A percentile compares a stretch with the other conserved stretches of the same genome.
Conservation (phyloP, 139 green algal genomes). For the Coelastrella sp. region DNA sequence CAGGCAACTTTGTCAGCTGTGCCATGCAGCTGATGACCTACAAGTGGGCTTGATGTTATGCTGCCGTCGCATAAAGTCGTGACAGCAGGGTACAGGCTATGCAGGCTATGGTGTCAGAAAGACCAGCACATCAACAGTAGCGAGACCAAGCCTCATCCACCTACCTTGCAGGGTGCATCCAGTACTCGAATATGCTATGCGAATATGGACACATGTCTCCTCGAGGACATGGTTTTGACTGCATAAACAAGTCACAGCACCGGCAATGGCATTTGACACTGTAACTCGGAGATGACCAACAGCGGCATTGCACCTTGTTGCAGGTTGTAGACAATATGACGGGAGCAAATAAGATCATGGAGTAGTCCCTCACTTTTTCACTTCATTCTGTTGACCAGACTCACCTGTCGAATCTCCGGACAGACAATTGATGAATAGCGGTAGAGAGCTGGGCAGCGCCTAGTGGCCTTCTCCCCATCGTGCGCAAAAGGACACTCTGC, state of each 20-base stretch:
- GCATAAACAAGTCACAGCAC: background rate
- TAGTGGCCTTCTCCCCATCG: constrained; percentile 40
- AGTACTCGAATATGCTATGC: constrained; percentile 91
- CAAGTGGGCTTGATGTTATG: no score
- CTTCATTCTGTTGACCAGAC: background rate
- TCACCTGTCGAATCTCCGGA: constrained; percentile 34
- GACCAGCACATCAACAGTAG: background rate
- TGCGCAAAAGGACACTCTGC: constrained; percentile 43
- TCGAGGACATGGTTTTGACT: constrained; percentile 47
- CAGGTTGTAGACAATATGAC: no score
- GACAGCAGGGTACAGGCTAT: no score
- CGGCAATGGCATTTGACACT: background rate
- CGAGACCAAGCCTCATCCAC: no score
- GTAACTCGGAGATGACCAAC: no score
- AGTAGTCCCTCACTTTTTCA: background rate
- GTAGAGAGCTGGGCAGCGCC: constrained; percentile 40
- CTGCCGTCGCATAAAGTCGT: no score
- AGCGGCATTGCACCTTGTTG: no score
- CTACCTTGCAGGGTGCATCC: constrained; percentile 44
- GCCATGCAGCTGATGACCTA: no score
- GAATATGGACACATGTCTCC: constrained; percentile 88
- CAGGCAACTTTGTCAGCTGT: no score
- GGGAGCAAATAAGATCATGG: no score
- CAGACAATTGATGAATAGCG: constrained; percentile 39
- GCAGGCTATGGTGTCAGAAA: no score